Evolutionary conservation across 768 basidiomycete species (phyloP), one percentile per base, ranked within the genome.

Genomic region (Leccinum incarnatum): DNA sequence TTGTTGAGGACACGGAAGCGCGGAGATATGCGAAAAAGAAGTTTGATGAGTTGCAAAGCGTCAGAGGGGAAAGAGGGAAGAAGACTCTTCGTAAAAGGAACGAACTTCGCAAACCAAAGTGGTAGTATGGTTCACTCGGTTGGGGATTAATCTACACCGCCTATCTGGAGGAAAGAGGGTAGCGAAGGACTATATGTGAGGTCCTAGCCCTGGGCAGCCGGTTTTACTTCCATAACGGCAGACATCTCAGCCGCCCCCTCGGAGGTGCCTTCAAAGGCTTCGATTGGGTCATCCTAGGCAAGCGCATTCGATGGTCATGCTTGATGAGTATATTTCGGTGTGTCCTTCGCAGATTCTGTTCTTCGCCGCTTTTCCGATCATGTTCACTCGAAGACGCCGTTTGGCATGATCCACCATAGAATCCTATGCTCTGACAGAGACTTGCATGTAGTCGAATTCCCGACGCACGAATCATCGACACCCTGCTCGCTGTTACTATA

Each of bases 1-100:
- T 96, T 36, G 84, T 95, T 53, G 91, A 91, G 65, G 93, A 95
- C 75, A 87, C 91, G 2, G 90, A 94, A 73, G 83, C 91, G 27
- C 85, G 84, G 70, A 81, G 87, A 60, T 95, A 95, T 69, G 89
- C 94, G n/a, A 95, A 95, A 77, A 86, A 83, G 77, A 95, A 95
- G 76, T 95, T 93, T 74, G 83, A 83, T 61, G 89, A 92, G 54
- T 74, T 94, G 50, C 88, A 92, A 74, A 69, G 72, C 5, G 82
- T 84, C 46, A 81, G 87, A 65, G 86, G 83, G 19, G 85, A 85
- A 15, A 85, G 77, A 66, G 91, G 92, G 8, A 81, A 81, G 62
- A 86, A 85, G 53, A 93, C 89, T 1, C 74, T 88, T n/a, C 79
- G 78, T 25, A 80, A 82, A 53, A 89, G 82, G 75, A 82, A 84